Evolutionary conservation across 148 eudicot species (phyloP), one percentile per base, ranked within the genome.

Genomic region (Vaccinium vitisidaea): DNA sequence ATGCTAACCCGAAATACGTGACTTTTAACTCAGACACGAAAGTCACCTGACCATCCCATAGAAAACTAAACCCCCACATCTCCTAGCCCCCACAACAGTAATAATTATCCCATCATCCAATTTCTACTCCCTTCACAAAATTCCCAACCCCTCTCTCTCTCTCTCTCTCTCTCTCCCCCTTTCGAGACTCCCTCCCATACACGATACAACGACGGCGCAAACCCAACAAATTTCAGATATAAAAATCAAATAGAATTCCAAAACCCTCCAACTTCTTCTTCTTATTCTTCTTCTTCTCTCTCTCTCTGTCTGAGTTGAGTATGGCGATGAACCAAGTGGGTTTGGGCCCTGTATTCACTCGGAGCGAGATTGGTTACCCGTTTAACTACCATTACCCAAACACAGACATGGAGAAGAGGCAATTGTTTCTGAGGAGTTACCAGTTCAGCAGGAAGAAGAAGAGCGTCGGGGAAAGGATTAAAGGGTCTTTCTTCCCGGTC

Each of bases 371-470:
- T 50, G 87, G 87, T 23, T 80, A 80, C 78, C 87, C 87, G n/a
- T 46, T 63, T 11, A n/a, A 46, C 30, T 48, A 80, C 43, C 63
- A 46, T 7, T 73, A 80, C 43, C 63, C 46, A 7, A 79, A 85
- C 87, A 85, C 90, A 25, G 93, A 94, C 83, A 50, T 92, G 71
- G 98, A 93, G 80, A 93, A 93, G 84, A 90, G 99, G 77, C 97
- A 90, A 77, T 86, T 96, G 50, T 96, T 96, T 85, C 88, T 96
- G 70, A 90, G 94, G 70, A 96, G 99, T 89, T 96, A 96, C 87
- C 97, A 90, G 70, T 96, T 96, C 84, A 89, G 93, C 79, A 88
- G 97, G 36, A 94, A 96, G 81, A 87, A 96, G 82, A 87, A 90
- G 88, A 94, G 89, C 76, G 50, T 92, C 14, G 75, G 83, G 2